Conservation (phyloP, 2,329 filamentous ascomycete genomes). For the Blastomyces emzantsi region DNA sequence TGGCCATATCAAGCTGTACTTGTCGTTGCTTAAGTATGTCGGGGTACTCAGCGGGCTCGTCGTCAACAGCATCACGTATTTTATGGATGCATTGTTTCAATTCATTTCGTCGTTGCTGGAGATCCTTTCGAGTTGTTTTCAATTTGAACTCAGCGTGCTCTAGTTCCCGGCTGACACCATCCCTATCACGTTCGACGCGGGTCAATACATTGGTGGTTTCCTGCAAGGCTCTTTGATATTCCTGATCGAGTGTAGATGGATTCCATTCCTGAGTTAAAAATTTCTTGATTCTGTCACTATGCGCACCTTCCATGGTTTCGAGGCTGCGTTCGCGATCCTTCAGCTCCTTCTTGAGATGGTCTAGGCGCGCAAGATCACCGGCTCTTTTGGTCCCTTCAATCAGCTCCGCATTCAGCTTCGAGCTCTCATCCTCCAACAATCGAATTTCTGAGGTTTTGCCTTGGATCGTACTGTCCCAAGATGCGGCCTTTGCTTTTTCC, state of each 20-base stretch:
- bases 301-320: slow-evolving; percentile 66
- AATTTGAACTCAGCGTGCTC: slow-evolving; percentile 68
- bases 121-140: slow-evolving; percentile 54
- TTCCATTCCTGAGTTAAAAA: slow-evolving; percentile 61
- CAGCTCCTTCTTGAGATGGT: slow-evolving; percentile 72
- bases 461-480: slow-evolving; percentile 63
- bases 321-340: slow-evolving; percentile 64
- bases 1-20: slow-evolving; percentile 42
- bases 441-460: slow-evolving; percentile 57
- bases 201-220: slow-evolving; percentile 50
- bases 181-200: slow-evolving; percentile 60
- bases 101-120: slow-evolving; percentile 56
- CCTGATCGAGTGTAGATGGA: slow-evolving; percentile 57
- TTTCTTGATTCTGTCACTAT: slow-evolving; percentile 59
- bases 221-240: slow-evolving; percentile 57
- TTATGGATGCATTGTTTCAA: slow-evolving; percentile 52
- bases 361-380: slow-evolving; percentile 72
- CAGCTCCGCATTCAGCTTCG: slow-evolving; percentile 68
- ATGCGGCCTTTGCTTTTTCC: slow-evolving; percentile 52
- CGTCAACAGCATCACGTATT: slow-evolving; percentile 51
- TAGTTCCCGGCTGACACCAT: slow-evolving; percentile 61
- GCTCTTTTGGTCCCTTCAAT: slow-evolving; percentile 73
- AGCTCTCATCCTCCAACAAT: slow-evolving; percentile 61
- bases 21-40: slow-evolving; percentile 46
- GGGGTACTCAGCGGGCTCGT: slow-evolving; percentile 43